Percentiles rank a stretch among this genome's conserved stretches.
Conservation (phyloP, 495 filamentous ascomycete genomes). For the Geopyxis carbonaria region DNA sequence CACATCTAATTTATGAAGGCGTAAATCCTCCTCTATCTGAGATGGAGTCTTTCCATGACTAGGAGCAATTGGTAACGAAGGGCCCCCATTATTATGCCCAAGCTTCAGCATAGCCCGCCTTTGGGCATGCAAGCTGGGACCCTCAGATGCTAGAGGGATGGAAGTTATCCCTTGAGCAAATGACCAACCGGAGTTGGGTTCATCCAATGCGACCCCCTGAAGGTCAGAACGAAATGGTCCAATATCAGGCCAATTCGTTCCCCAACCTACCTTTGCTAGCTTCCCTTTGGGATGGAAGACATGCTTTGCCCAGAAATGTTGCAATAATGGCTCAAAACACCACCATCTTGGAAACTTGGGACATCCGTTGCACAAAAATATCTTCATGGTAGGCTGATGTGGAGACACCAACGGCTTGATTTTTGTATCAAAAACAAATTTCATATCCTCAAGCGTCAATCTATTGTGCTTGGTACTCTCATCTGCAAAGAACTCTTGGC, state of each 20-base stretch:
- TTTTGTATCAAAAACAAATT: conserved; percentile 62
- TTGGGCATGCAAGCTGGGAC: conserved; percentile 6
- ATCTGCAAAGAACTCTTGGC: conserved; percentile 43
- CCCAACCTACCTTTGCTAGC: conserved; percentile 56
- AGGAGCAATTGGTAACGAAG: conserved; percentile 2
- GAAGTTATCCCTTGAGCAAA: not conserved
- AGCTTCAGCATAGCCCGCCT: not conserved
- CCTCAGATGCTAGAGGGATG: not conserved
- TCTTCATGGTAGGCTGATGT: conserved; percentile 38
- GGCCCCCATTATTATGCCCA: not conserved
- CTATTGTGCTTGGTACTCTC: conserved; percentile 30
- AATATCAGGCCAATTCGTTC: conserved; percentile 57
- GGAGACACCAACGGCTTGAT: conserved; percentile 47
- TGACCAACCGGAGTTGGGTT: conserved; percentile 4
- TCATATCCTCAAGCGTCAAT: conserved; percentile 68
- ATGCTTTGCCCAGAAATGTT: conserved; percentile 69
- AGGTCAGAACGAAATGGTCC: conserved; percentile 50
- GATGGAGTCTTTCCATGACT: not conserved
- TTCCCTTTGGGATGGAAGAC: conserved; percentile 48
- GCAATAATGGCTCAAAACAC: conserved; percentile 58
- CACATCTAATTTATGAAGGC: conserved; percentile 2
- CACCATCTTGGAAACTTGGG: conserved; percentile 44
- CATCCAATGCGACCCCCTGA: conserved; percentile 13
- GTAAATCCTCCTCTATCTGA: not conserved
- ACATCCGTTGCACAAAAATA: conserved; percentile 59